Conservation (phyloP, 805 yeast genomes). For the Hanseniaspora pseudoguilliermondii region DNA sequence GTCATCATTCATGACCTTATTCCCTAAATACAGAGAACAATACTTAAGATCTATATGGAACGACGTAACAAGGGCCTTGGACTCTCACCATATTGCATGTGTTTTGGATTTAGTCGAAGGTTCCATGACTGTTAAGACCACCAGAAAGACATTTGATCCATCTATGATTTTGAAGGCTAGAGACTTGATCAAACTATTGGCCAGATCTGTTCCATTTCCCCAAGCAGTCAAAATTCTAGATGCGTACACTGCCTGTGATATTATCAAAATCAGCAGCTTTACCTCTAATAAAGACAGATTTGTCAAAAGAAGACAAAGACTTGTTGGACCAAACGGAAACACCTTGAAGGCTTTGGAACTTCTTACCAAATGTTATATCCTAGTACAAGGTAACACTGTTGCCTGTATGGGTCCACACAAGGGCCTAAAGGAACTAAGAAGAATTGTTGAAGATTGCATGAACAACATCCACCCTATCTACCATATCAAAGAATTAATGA, state of each 20-base stretch:
- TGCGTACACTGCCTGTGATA: slow-evolving; percentile 91
- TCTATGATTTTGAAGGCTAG: slow-evolving; percentile 87
- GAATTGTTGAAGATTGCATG: slow-evolving; percentile 97
- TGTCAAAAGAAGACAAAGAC: slow-evolving; percentile 86
- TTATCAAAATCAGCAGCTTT: slow-evolving; percentile 82
- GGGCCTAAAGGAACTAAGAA: slow-evolving; percentile 80
- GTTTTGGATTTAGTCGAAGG: slow-evolving; percentile 87
- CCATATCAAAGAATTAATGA: slow-evolving; percentile 94
- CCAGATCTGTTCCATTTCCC: slow-evolving; percentile 93
- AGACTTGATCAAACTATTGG: slow-evolving; percentile 82
- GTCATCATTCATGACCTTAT: slow-evolving; percentile 83
- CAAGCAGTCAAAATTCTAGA: slow-evolving; percentile 86
- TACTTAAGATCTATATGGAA: slow-evolving; percentile 86
- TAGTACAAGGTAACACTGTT: slow-evolving; percentile 96
- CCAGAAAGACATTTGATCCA: slow-evolving; percentile 91
- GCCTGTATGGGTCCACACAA: slow-evolving; percentile 93
- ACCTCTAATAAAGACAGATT: slow-evolving; percentile 87
- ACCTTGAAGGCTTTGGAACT: slow-evolving; percentile 91
- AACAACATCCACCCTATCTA: slow-evolving; percentile 93
- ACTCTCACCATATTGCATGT: slow-evolving; percentile 65
- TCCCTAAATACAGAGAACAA: slow-evolving; percentile 91
- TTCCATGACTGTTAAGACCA: slow-evolving; percentile 91
- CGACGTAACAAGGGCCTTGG: slow-evolving; percentile 73
- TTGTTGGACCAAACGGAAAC: slow-evolving; percentile 94
- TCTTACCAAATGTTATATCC: slow-evolving; percentile 85